phyloP scores from a whole-genome alignment of 306 rosid species.

The Notholithocarpus densiflorus region DNA sequence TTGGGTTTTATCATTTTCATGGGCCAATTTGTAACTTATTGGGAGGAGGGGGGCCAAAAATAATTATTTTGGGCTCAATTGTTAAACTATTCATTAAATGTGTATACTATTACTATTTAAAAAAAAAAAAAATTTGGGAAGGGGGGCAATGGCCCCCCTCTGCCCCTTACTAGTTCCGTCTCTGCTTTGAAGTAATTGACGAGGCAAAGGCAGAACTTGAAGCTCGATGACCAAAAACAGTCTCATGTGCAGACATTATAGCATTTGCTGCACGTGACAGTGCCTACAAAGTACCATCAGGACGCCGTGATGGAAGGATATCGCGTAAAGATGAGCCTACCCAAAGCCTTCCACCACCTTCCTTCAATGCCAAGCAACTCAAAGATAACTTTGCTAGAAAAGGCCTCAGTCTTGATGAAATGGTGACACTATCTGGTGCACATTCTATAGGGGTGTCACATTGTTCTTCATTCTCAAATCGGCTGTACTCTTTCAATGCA shows the following conservation, averaged over 20 bases:
- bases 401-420: slow-evolving; percentile 6
- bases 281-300: slow-evolving; percentile 3
- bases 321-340: neutral
- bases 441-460: slow-evolving; percentile 7
- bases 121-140: no score
- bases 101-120: no score
- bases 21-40: no score
- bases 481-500: slow-evolving; percentile 1
- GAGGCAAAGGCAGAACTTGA: slow-evolving; percentile 33
- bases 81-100: no score
- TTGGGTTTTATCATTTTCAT: no score
- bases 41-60: no score
- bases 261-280: slow-evolving; percentile 43
- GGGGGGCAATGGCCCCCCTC: no score
- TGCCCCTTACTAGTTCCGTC: no score
- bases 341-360: neutral
- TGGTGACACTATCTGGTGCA: neutral
- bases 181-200: slow-evolving; percentile 26
- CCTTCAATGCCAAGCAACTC: neutral
- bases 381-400: slow-evolving; percentile 1
- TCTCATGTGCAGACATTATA: slow-evolving; percentile 39
- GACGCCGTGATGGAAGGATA: slow-evolving; percentile 2
- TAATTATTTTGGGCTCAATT: no score
- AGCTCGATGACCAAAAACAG: slow-evolving; percentile 34
- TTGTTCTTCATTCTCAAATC: slow-evolving; percentile 8